phyloP scores from a whole-genome alignment of 2,329 filamentous ascomycete genomes.

The Pseudogymnoascus sp. region DNA sequence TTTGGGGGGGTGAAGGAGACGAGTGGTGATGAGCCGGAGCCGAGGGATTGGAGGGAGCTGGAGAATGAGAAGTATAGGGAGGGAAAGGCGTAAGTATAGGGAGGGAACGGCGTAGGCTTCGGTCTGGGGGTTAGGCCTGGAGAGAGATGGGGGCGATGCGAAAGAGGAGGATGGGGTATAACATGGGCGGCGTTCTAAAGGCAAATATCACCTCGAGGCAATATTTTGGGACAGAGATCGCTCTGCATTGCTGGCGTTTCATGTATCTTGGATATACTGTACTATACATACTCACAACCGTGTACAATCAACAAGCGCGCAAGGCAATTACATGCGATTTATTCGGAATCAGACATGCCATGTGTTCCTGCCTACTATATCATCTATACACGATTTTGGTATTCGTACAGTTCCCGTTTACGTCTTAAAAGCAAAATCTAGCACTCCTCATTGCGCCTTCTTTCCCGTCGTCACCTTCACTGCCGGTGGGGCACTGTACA shows the following conservation, averaged over 20 bases:
- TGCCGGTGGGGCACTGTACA: constrained; percentile 59
- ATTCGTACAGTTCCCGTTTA: constrained; percentile 9
- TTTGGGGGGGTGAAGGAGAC: constrained; percentile 57
- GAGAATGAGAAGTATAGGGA: constrained; percentile 54
- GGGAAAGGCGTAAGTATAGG: constrained; percentile 33
- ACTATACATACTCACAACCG: constrained; percentile 2
- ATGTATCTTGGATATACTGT: constrained; percentile 2
- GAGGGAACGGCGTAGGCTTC: constrained; percentile 17
- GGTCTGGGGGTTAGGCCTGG: too few species aligned
- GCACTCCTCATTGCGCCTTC: constrained; percentile 29
- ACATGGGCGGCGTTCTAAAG: constrained; percentile 3
- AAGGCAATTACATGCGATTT: neutral
- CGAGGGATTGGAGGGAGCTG: constrained; percentile 53
- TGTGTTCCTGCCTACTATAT: constrained; percentile 6
- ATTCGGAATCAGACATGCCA: constrained; percentile 6
- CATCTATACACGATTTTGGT: constrained; percentile 12
- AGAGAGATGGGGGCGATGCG: neutral
- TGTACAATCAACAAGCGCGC: constrained; percentile 5
- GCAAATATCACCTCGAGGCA: neutral
- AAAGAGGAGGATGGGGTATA: neutral
- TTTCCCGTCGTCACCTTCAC: constrained; percentile 28
- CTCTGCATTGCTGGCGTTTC: constrained; percentile 5
- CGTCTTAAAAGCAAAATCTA: constrained; percentile 11
- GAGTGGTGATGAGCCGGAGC: constrained; percentile 56
- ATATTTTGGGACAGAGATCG: neutral